Percentiles rank a stretch among this genome's conserved stretches.
phyloP scores from a whole-genome alignment of 805 yeast species.

The Yarrowia sp. region DNA sequence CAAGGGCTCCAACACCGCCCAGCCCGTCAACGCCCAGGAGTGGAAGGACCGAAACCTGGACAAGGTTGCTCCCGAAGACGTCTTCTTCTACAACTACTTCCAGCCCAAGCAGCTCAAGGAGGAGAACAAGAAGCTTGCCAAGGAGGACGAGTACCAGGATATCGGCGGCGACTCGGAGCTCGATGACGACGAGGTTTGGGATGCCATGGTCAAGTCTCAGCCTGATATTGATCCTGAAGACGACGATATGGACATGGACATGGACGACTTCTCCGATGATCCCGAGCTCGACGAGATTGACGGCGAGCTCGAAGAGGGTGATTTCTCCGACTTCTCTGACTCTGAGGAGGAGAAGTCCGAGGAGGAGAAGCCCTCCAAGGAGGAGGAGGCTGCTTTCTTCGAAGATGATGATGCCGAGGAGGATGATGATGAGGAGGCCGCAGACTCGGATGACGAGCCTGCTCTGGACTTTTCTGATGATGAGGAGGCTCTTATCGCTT shows the following conservation, averaged over 20 bases:
- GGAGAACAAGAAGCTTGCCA: constrained; percentile 47
- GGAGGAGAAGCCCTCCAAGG: constrained; percentile 44
- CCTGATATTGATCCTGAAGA: constrained; percentile 75
- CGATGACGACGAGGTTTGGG: constrained; percentile 77
- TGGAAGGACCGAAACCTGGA: constrained; percentile 70
- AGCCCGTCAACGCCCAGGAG: constrained; percentile 83
- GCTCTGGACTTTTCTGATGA: constrained; percentile 50
- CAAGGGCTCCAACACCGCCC: constrained; percentile 48
- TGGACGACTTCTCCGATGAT: constrained; percentile 51
- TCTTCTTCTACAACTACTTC: constrained; percentile 87
- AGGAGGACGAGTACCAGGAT: constrained; percentile 51
- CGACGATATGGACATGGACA: constrained; percentile 52
- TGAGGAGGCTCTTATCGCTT: constrained; percentile 52
- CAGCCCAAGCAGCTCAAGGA: constrained; percentile 47
- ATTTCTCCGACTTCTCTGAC: constrained; percentile 40
- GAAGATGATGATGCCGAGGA: constrained; percentile 42
- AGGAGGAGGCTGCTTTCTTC: constrained; percentile 41
- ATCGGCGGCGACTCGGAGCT: constrained; percentile 48
- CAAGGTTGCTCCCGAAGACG: constrained; percentile 83
- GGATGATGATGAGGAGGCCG: constrained; percentile 47
- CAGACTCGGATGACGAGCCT: constrained; percentile 45
- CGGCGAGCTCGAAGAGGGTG: constrained; percentile 45
- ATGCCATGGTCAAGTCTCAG: constrained; percentile 74
- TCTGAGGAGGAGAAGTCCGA: constrained; percentile 42
- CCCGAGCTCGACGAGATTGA: constrained; percentile 52